Percentiles rank a stretch among this genome's conserved stretches.
Evolutionary conservation across 768 basidiomycete genomes (phyloP).

Genomic region (Leucosporidium scottii): DNA sequence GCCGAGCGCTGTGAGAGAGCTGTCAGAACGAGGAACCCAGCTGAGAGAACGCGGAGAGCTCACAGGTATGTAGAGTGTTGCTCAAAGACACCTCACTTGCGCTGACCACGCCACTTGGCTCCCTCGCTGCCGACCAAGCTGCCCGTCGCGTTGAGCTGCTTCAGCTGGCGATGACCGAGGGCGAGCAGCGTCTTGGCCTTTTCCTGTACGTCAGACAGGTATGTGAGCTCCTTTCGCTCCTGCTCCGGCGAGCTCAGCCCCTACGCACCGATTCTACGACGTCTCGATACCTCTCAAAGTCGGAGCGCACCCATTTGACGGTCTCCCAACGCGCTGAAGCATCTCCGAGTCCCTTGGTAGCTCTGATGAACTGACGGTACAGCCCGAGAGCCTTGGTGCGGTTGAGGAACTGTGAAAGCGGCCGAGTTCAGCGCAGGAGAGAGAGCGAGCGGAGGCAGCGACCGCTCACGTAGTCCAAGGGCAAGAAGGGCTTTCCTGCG

Average conservation of each 20-base stretch:
- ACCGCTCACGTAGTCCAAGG: constrained; percentile 24
- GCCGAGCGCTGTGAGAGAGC: no score
- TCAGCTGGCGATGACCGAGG: constrained; percentile 29
- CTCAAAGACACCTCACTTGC: no score
- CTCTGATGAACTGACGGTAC: constrained; percentile 34
- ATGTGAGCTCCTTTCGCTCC: no score
- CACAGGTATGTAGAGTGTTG: no score
- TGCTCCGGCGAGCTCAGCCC: neutral
- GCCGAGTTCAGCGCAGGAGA: neutral
- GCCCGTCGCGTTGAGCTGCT: constrained; percentile 31
- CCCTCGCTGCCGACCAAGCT: constrained; percentile 24
- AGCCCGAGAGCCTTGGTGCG: constrained; percentile 26
- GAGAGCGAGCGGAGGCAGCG: neutral
- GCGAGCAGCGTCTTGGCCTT: constrained; percentile 29
- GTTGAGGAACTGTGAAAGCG: constrained; percentile 27
- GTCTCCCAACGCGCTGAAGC: constrained; percentile 25
- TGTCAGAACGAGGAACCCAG: no score
- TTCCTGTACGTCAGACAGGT: constrained; percentile 8
- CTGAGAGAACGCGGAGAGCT: no score
- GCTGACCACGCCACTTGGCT: constrained; percentile 27
- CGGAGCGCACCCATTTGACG: constrained; percentile 25
- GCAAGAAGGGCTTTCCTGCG: constrained; percentile 15
- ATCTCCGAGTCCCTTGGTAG: constrained; percentile 27
- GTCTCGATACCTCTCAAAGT: constrained; percentile 31
- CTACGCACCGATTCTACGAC: constrained; percentile 26